phyloP scores from a whole-genome alignment of 306 rosid genomes.

The Quercus ilex region DNA sequence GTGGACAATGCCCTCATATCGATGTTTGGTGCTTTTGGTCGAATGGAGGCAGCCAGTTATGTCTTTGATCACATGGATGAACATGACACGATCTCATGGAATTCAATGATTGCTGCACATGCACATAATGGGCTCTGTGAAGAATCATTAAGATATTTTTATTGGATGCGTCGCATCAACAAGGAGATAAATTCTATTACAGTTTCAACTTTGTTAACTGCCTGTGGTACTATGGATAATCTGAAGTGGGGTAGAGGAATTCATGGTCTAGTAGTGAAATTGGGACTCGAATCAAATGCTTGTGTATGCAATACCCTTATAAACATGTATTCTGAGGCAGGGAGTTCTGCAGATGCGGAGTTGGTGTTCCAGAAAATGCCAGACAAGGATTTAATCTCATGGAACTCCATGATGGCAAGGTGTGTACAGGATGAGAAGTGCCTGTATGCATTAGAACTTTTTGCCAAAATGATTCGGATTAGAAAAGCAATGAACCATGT shows the following conservation, averaged over 20 bases:
- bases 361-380: constrained; percentile 60
- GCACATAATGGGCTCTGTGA: constrained; percentile 55
- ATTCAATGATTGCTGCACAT: constrained; percentile 72
- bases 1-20: constrained; percentile 73
- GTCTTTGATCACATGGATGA: constrained; percentile 70
- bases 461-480: constrained; percentile 52
- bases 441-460: constrained; percentile 42
- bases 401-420: constrained; percentile 90
- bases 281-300: constrained; percentile 63
- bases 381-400: constrained; percentile 75
- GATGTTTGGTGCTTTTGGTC: constrained; percentile 65
- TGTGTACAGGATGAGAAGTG: constrained; percentile 56
- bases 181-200: constrained; percentile 51
- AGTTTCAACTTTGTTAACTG: constrained; percentile 56
- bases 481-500: constrained; percentile 46
- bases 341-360: constrained; percentile 60
- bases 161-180: constrained; percentile 50
- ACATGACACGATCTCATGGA: constrained; percentile 86
- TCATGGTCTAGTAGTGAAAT: constrained; percentile 60
- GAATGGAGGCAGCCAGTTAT: constrained; percentile 51
- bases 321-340: constrained; percentile 76
- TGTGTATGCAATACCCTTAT: constrained; percentile 74
- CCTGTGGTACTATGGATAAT: constrained; percentile 51
- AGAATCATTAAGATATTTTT: constrained; percentile 54
- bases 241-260: constrained; percentile 81